A percentile compares a stretch with the other conserved stretches of the same genome.
Evolutionary conservation across 177 flowering plant species (phyloP).

Genomic region (Vitis hybrid): DNA sequence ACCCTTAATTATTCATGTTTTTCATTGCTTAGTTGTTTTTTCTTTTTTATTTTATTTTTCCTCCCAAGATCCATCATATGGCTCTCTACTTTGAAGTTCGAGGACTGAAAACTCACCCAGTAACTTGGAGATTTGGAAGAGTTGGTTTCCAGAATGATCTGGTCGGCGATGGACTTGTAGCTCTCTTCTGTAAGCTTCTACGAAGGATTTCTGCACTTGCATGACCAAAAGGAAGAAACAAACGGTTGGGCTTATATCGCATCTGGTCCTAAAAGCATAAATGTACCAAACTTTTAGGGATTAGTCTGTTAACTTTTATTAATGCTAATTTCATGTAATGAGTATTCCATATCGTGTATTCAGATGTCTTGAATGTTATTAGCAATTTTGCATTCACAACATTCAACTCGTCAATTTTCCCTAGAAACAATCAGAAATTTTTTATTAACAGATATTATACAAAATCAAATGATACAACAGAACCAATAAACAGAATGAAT

Average conservation of each 20-base stretch:
- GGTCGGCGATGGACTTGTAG: background rate
- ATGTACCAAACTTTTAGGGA: background rate
- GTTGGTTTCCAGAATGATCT: background rate
- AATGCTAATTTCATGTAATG: background rate
- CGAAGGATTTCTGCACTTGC: background rate
- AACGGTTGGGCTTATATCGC: background rate
- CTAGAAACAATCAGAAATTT: too few relatives aligned
- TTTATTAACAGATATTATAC: too few relatives aligned
- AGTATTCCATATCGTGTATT: background rate
- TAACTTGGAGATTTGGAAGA: background rate
- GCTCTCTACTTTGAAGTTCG: too few relatives aligned
- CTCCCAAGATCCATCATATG: too few relatives aligned
- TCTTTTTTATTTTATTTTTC: too few relatives aligned
- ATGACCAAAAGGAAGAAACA: background rate
- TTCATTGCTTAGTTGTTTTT: too few relatives aligned
- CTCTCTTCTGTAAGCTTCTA: background rate
- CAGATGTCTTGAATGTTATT: background rate
- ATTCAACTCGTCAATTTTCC: too few relatives aligned
- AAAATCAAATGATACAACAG: background rate
- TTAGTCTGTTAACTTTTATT: background rate
- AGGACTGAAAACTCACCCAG: too few relatives aligned
- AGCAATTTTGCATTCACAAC: too few relatives aligned
- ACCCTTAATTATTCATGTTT: too few relatives aligned
- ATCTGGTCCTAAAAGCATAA: background rate
- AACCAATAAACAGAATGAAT: background rate